Percentiles rank a stretch among this genome's conserved stretches.
These are phyloP conservation scores for Mortierella antarctica DNA, from an alignment of 192 early-diverging fungal genomes.

Conservation along the genomic window DNA sequence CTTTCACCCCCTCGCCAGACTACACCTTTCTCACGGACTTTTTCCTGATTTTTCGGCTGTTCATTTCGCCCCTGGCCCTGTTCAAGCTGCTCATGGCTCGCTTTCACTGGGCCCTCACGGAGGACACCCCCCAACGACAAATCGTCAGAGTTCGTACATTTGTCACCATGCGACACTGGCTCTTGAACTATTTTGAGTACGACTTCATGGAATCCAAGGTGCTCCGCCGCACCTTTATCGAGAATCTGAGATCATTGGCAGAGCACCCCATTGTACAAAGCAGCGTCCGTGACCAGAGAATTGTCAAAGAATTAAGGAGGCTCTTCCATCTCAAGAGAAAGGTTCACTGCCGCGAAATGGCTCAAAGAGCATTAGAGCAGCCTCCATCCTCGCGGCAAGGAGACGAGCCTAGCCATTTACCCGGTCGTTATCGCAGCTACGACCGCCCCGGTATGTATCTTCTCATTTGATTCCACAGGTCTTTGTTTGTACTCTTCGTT, in stretches of 20 bases:
- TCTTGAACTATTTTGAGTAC: slow-evolving; percentile 68
- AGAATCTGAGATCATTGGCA: slow-evolving; percentile 52
- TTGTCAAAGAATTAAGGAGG: slow-evolving; percentile 56
- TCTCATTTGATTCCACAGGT: neutral
- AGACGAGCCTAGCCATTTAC: neutral
- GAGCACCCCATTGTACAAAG: slow-evolving; percentile 50
- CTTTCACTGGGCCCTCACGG: slow-evolving; percentile 63
- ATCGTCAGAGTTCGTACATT: slow-evolving; percentile 70
- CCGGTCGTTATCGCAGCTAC: neutral
- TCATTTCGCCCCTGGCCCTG: slow-evolving; percentile 63
- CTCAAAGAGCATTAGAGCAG: slow-evolving; percentile 17
- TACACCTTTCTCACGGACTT: slow-evolving; percentile 72
- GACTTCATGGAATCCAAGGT: slow-evolving; percentile 61
- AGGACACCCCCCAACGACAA: slow-evolving; percentile 59
- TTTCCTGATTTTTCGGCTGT: slow-evolving; percentile 69
- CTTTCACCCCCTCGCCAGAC: slow-evolving; percentile 30
- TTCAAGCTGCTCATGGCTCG: slow-evolving; percentile 64
- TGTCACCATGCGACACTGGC: slow-evolving; percentile 69
- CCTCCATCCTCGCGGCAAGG: too few relatives aligned
- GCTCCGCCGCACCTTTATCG: slow-evolving; percentile 53
- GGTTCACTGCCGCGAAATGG: slow-evolving; percentile 9
- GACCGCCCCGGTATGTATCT: neutral
- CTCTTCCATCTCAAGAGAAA: slow-evolving; percentile 33
- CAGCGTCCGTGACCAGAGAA: slow-evolving; percentile 62
- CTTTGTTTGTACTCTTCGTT: neutral